A percentile compares a stretch with the other conserved stretches of the same genome.
Evolutionary conservation across 1,284 basidiomycete species (phyloP).

Genomic region (Phylloboletellus chloephorus): DNA sequence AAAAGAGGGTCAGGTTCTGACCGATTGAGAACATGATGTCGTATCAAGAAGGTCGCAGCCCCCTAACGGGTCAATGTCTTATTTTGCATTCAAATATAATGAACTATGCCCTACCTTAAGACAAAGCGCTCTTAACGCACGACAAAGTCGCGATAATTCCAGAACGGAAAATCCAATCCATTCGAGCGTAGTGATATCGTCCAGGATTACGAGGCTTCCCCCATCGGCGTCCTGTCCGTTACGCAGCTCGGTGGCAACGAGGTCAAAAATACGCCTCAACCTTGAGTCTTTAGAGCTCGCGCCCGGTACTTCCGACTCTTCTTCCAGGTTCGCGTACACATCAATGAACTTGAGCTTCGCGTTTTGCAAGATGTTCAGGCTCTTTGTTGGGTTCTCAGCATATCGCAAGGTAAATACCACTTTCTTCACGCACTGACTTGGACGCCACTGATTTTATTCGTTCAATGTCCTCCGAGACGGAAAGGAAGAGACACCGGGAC

Average conservation of each 20-base stretch:
- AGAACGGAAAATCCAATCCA: slow-evolving; percentile 56
- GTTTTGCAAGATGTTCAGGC: slow-evolving; percentile 47
- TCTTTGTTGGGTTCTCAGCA: slow-evolving; percentile 33
- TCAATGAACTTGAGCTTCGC: slow-evolving; percentile 51
- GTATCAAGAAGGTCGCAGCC: slow-evolving; percentile 49
- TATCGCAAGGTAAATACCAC: neutral
- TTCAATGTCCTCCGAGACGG: slow-evolving; percentile 49
- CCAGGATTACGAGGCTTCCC: slow-evolving; percentile 52
- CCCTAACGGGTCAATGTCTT: slow-evolving; percentile 31
- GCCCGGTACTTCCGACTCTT: slow-evolving; percentile 14
- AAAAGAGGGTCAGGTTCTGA: slow-evolving; percentile 56
- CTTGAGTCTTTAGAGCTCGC: slow-evolving; percentile 13
- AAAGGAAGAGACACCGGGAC: slow-evolving; percentile 45
- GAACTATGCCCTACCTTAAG: slow-evolving; percentile 39
- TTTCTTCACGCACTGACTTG: slow-evolving; percentile 46
- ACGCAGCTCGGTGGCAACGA: slow-evolving; percentile 22
- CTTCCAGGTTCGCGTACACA: slow-evolving; percentile 18
- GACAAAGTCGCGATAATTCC: slow-evolving; percentile 50
- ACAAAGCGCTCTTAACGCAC: slow-evolving; percentile 53
- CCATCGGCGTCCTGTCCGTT: slow-evolving; percentile 4
- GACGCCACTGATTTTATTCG: slow-evolving; percentile 58
- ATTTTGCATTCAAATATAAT: neutral
- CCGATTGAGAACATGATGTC: slow-evolving; percentile 54
- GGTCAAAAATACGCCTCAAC: slow-evolving; percentile 34
- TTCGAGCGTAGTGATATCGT: slow-evolving; percentile 58